A percentile compares a stretch with the other conserved stretches of the same genome.
phyloP scores from a whole-genome alignment of 768 basidiomycete species.

The Daedaleopsis sinensis region DNA sequence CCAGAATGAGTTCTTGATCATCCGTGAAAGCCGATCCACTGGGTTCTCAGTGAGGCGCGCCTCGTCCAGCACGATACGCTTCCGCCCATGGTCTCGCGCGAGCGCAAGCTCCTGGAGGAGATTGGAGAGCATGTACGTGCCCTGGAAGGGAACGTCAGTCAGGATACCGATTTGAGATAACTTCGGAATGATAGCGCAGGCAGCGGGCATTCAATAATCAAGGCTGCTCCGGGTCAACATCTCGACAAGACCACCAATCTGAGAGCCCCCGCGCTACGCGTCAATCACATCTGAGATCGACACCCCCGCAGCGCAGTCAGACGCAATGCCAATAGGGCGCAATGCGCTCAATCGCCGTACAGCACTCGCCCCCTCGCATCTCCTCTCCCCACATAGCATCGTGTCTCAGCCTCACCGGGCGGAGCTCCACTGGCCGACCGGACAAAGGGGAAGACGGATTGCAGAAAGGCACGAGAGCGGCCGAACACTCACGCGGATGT shows the following conservation, averaged over 20 bases:
- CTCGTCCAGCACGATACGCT: slow-evolving; percentile 98
- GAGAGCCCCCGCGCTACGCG: background rate
- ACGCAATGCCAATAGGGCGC: background rate
- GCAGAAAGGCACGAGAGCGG: background rate
- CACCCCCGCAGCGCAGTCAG: background rate
- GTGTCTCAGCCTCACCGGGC: background rate
- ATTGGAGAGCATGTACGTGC: slow-evolving; percentile 99
- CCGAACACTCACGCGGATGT: slow-evolving; percentile 71
- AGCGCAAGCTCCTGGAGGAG: slow-evolving; percentile 98
- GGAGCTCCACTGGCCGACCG: background rate
- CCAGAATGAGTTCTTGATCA: slow-evolving; percentile 99
- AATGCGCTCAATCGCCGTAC: background rate
- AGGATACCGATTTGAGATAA: background rate
- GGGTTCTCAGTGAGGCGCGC: slow-evolving; percentile 97
- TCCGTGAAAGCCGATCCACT: slow-evolving; percentile 92
- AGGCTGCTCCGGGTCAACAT: background rate
- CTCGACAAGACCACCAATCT: background rate
- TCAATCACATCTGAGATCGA: background rate
- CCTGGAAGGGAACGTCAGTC: slow-evolving; percentile 46
- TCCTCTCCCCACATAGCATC: background rate
- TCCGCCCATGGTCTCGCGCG: slow-evolving; percentile 91
- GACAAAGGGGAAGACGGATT: background rate
- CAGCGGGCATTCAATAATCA: background rate
- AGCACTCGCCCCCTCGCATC: background rate
- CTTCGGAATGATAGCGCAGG: background rate